Percentiles rank a stretch among this genome's conserved stretches.
phyloP scores from a whole-genome alignment of 176 grass and related monocot species.

The Sorghum bicolor region DNA sequence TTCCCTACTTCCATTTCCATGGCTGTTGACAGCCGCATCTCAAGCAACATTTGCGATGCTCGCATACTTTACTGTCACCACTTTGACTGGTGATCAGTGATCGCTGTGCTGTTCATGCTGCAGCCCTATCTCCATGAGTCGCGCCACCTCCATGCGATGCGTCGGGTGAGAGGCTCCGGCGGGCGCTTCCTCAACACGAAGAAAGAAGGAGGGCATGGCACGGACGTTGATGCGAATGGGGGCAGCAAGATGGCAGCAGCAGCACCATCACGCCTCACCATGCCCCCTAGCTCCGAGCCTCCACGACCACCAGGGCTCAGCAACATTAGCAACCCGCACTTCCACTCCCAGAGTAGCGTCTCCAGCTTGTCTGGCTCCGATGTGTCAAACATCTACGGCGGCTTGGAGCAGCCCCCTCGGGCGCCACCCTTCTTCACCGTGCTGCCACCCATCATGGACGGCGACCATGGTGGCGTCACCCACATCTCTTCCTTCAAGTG shows the following conservation, averaged over 20 bases:
- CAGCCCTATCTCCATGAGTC: constrained; percentile 94
- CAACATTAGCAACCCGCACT: background rate
- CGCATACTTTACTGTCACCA: background rate
- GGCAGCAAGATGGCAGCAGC: constrained; percentile 13
- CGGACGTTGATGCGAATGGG: background rate
- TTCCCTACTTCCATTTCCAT: background rate
- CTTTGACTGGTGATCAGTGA: background rate
- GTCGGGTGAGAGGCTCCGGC: constrained; percentile 65
- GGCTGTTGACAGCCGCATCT: background rate
- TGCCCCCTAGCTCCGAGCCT: constrained; percentile 42
- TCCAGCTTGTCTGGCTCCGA: constrained; percentile 68
- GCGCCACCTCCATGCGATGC: constrained; percentile 86
- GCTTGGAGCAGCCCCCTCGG: constrained; percentile 52
- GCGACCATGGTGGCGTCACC: constrained; percentile 36
- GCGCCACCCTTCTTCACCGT: constrained; percentile 61
- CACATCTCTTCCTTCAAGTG: constrained; percentile 53
- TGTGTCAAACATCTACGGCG: constrained; percentile 58
- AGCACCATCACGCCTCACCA: background rate
- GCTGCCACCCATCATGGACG: constrained; percentile 56
- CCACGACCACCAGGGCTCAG: constrained; percentile 27
- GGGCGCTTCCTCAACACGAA: constrained; percentile 97
- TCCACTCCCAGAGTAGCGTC: constrained; percentile 49
- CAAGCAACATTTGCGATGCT: background rate
- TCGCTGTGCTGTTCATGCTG: background rate
- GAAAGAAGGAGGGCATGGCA: constrained; percentile 28